Base-by-base conservation (phyloP, 2,329 filamentous ascomycete genomes). In the Aspergillus tanneri region DNA sequence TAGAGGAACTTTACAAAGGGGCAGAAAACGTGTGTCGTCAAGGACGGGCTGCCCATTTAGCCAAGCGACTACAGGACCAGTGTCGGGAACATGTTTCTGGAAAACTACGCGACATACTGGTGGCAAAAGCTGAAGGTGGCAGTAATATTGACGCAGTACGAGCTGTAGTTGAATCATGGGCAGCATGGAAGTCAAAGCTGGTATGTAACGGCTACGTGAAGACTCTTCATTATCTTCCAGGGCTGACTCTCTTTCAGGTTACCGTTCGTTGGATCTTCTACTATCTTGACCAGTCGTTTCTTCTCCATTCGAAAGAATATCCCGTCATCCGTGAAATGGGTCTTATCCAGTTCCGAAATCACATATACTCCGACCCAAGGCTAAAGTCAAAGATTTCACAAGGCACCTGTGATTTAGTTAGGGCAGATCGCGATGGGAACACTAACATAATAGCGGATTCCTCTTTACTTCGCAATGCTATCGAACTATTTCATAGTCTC, bases 1-100 rank as follows among this genome's bases (percentile, higher is more conserved):
- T 95, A 28, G 93, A 97, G 70, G 85, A 88, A 59, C 76, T 99
- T 11, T 97, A 96, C 67, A 83, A 89, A 40, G 89, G 88, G 4
- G 89, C 95, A 1, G 93, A 99, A 76, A 90, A 96, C 65, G 78
- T 95, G 9, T 99, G 93, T 67, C 81, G 90, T 44, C 86, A 87
- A 60, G 87, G 86, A 1, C 81, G 84, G 59, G 86, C 88, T 2
- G 77, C 80, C 14, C 78, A 82, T 46, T 71, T 96, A 45, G 87
- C 85, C 59, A 75, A 79, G 32, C 78, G 81, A 63, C 75, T 97
- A 40, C 79, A 83, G 55, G 73, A 76, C 9, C 80, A 81, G 55
- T 89, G 87, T 63, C 83, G 86, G 50, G 70, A 68, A 11, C 85
- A 95, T 69, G 75, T 85, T 9, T 66, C 72, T 28, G 72, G 71